Evolutionary conservation across 2,329 filamentous ascomycete species (phyloP).

Genomic region (Cercospora beticola): DNA sequence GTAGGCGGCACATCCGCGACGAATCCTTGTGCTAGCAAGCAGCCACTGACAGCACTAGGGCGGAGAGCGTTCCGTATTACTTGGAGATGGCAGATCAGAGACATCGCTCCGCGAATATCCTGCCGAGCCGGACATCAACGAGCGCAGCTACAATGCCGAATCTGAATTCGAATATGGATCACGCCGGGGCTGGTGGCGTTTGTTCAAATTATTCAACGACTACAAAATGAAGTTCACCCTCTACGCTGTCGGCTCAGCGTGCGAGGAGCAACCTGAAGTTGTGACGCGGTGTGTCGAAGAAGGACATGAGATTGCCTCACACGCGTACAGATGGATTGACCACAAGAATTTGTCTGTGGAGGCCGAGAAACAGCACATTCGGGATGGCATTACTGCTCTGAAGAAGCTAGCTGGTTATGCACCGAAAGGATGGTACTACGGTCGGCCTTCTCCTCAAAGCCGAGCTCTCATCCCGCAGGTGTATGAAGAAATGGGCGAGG

Average conservation of each 20-base stretch:
- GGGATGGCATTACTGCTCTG: constrained; percentile 43
- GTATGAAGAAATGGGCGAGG: constrained; percentile 55
- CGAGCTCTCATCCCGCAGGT: constrained; percentile 51
- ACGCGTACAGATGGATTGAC: constrained; percentile 55
- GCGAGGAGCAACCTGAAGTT: constrained; percentile 52
- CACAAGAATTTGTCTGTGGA: constrained; percentile 49
- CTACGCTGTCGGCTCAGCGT: constrained; percentile 52
- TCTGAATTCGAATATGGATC: constrained; percentile 54
- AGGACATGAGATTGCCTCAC: constrained; percentile 53
- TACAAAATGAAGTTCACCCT: constrained; percentile 53
- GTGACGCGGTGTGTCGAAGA: constrained; percentile 50
- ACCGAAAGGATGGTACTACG: constrained; percentile 55
- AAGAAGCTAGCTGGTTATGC: constrained; percentile 49
- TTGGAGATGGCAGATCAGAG: constrained; percentile 44
- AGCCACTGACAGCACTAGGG: too few species aligned
- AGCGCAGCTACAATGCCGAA: constrained; percentile 49
- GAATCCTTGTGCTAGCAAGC: too few species aligned
- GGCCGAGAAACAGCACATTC: constrained; percentile 51
- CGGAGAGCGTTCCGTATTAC: constrained; percentile 43
- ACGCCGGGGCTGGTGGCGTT: constrained; percentile 52
- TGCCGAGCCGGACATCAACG: constrained; percentile 24
- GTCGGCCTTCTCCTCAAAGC: constrained; percentile 48
- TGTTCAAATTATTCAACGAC: constrained; percentile 52
- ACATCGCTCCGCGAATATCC: constrained; percentile 42
- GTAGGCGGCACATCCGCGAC: too few species aligned